Evolutionary conservation across 305 asterid species (phyloP), one percentile per base, ranked within the genome.

Genomic region (Solanum hybrid): DNA sequence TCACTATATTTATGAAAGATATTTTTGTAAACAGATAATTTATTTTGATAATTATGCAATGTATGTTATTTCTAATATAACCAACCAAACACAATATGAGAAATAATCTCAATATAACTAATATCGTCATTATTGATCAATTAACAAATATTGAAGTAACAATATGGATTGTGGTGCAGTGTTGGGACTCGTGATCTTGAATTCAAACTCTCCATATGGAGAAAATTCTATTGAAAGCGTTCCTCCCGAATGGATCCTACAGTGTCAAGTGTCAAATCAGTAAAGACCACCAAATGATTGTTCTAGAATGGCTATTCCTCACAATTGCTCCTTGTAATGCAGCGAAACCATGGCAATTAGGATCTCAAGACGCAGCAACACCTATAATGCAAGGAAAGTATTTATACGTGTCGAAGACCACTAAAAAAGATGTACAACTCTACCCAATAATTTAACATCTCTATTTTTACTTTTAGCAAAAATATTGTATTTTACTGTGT

Each of bases 131-230:
- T 51, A 51, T 15, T 17, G 22, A 51, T 51, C 66, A 51, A 51
- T 17, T 15, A 1, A 51, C 64, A 51, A 51, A 51, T 15, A 51
- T 51, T 51, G 22, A 15, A 2, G 9, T 0, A 51, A 51, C 0
- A 15, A 51, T 0, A 15, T 51, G 22, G 0, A 6, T 51, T 1
- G 7, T 51, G n/a, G 2, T 51, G 66, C n/a, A 40, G 15, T 40
- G 6, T 11, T 40, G 0, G 9, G 8, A 51, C 66, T 45, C 7
- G 7, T 4, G 1, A 0, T 45, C 64, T 45, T 0, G 0, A 45
- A 45, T 45, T 45, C 1, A 0, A 14, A 2, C 7, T 6, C 0
- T 45, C 0, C 7, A 14, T 45, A 45, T 45, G 19, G 0, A 45
- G 1, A 14, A 2, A 45, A 14, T 45, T 45, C 6, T 45, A 45